Percentiles rank a stretch among this genome's conserved stretches.
These are phyloP conservation scores for Trichoderma parareesei DNA, from an alignment of 495 filamentous ascomycete genomes.

Conservation along the genomic window DNA sequence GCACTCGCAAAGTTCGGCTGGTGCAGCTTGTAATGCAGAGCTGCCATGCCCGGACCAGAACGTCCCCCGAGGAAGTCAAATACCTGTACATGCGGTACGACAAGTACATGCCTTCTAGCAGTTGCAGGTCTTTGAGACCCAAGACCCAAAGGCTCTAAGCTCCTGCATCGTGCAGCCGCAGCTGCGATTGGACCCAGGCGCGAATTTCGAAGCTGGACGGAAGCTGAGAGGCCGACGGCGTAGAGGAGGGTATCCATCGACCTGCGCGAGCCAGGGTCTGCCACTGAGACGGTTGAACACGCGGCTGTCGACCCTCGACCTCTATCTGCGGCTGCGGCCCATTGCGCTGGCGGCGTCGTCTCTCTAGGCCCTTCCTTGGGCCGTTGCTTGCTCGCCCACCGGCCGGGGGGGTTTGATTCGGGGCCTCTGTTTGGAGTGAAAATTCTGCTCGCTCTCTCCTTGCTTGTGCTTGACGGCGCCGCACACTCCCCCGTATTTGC, in stretches of 20 bases:
- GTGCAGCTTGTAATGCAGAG: neutral
- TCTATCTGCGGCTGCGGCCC: conserved; percentile 5
- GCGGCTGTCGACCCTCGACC: neutral
- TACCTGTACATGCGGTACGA: too few species aligned
- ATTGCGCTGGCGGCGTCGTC: conserved; percentile 2
- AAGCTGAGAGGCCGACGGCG: neutral
- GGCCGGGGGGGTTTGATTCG: neutral
- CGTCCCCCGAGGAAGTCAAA: neutral
- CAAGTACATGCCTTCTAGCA: neutral
- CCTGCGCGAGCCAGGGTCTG: conserved; percentile 3
- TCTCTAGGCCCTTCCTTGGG: neutral
- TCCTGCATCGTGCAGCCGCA: conserved; percentile 6
- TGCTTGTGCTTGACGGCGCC: neutral
- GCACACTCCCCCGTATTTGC: conserved; percentile 7
- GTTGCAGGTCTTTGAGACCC: conserved; percentile 1
- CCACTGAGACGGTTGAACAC: neutral
- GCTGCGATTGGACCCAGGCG: neutral
- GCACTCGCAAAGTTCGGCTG: neutral
- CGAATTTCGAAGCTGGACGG: neutral
- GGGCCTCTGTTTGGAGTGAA: conserved; percentile 4
- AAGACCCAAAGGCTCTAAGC: neutral
- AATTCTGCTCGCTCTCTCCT: neutral
- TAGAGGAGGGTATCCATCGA: conserved; percentile 7
- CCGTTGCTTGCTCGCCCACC: neutral
- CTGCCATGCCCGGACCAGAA: neutral